Percentiles rank a stretch among this genome's conserved stretches.
Conservation (phyloP, 2,329 filamentous ascomycete species). For the Grosmannia serpens region DNA sequence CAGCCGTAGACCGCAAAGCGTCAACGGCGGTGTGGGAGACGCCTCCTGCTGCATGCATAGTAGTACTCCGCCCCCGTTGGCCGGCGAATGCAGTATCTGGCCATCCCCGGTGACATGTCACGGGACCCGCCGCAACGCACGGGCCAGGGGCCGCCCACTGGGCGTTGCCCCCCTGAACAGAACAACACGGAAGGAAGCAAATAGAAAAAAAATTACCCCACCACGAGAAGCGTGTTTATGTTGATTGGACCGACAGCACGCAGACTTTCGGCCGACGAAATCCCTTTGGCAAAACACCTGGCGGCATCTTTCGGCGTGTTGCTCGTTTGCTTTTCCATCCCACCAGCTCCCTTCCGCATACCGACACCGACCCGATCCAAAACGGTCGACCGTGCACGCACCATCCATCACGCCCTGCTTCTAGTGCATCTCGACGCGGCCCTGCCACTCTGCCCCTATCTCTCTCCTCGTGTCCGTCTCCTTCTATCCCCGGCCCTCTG, state of each 20-base stretch:
- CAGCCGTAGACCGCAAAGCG: no score
- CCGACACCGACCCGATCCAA: neutral
- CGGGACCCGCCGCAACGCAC: neutral
- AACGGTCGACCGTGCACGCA: neutral
- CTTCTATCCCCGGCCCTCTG: neutral
- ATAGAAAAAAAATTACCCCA: constrained; percentile 7
- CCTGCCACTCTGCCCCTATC: neutral
- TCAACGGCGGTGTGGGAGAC: no score
- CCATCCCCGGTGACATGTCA: no score
- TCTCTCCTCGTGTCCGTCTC: neutral
- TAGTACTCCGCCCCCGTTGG: no score
- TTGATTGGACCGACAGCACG: constrained; percentile 8
- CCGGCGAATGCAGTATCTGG: no score
- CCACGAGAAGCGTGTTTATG: constrained; percentile 6
- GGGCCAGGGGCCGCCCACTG: neutral
- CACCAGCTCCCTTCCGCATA: neutral
- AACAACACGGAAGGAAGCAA: neutral
- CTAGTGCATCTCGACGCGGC: neutral
- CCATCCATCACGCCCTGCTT: neutral
- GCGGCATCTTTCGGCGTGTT: neutral
- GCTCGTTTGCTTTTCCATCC: neutral
- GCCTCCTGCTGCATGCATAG: no score
- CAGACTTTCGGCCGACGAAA: neutral
- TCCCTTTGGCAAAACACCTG: neutral
- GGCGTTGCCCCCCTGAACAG: neutral